These are phyloP conservation scores for Pseudozyma tsukubaensis DNA, from an alignment of 1,284 basidiomycete genomes.

Conservation along the genomic window DNA sequence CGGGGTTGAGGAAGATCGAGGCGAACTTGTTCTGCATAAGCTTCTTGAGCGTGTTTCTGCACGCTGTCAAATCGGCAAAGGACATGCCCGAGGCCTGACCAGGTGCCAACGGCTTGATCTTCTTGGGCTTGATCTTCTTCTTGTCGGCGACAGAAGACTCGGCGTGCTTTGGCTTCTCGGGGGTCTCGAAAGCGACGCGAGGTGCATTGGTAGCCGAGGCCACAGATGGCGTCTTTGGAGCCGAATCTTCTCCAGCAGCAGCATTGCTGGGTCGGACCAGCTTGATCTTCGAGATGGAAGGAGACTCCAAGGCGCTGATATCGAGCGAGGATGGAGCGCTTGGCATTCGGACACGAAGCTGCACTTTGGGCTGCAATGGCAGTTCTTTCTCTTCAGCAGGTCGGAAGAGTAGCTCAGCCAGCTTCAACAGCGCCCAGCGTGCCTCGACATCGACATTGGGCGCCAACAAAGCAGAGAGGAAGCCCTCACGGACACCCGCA, in stretches of 20 bases:
- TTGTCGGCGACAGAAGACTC: constrained; percentile 68
- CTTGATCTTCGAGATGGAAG: constrained; percentile 52
- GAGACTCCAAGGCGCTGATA: constrained; percentile 24
- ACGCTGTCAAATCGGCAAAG: constrained; percentile 81
- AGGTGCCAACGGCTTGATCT: constrained; percentile 65
- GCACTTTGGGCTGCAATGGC: constrained; percentile 59
- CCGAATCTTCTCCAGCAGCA: constrained; percentile 18
- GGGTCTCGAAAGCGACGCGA: constrained; percentile 52
- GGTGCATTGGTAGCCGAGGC: constrained; percentile 36
- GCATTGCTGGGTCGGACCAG: constrained; percentile 29
- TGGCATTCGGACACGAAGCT: constrained; percentile 74
- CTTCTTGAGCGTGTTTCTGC: constrained; percentile 84
- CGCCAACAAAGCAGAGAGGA: constrained; percentile 59
- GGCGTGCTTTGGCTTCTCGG: constrained; percentile 39
- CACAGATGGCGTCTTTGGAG: constrained; percentile 15
- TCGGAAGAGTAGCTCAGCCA: constrained; percentile 88
- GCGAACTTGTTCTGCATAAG: constrained; percentile 76
- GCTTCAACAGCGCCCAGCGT: constrained; percentile 88
- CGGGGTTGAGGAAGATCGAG: constrained; percentile 82
- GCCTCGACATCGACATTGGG: constrained; percentile 82
- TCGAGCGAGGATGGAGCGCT: constrained; percentile 29
- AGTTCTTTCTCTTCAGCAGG: constrained; percentile 70
- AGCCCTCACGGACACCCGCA: constrained; percentile 65
- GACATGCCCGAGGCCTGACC: constrained; percentile 83
- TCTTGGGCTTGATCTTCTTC: constrained; percentile 63